Evolutionary conservation across 371 early-diverging fungal genomes (phyloP).

Genomic region (Syncephalastrum contaminatum): DNA sequence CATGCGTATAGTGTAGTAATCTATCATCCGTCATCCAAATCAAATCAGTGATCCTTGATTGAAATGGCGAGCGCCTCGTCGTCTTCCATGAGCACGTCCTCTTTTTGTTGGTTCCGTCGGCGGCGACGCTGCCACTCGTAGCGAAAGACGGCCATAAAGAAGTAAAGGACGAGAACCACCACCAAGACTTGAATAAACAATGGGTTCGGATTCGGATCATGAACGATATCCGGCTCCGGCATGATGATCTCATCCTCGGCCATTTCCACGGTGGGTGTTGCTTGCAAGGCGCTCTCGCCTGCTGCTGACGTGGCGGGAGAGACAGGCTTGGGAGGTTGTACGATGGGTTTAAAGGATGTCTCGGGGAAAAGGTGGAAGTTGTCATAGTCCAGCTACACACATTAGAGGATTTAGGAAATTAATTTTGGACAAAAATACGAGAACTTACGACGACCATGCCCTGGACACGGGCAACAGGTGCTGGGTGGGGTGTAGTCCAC

Average conservation of each 20-base stretch:
- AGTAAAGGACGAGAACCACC: conserved; percentile 23
- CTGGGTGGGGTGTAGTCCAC: conserved; percentile 24
- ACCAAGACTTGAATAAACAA: conserved; percentile 33
- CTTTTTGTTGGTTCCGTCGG: no score
- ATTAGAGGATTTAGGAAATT: not conserved
- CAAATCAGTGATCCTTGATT: no score
- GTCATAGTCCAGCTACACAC: conserved; percentile 42
- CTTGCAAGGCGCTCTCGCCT: not conserved
- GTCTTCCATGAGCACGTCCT: no score
- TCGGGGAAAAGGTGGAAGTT: conserved; percentile 46
- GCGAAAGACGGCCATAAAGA: conserved; percentile 21
- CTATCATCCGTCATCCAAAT: no score
- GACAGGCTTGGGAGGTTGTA: conserved; percentile 2
- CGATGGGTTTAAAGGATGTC: conserved; percentile 21
- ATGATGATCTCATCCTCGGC: not conserved
- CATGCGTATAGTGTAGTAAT: not conserved
- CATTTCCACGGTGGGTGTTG: not conserved
- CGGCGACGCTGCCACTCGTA: conserved; percentile 16
- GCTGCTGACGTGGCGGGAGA: not conserved
- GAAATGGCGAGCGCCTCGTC: no score
- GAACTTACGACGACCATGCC: conserved; percentile 50
- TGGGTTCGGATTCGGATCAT: conserved; percentile 15
- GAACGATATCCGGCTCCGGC: no score
- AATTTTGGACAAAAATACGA: not conserved
- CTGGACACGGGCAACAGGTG: conserved; percentile 25